Percentiles rank a stretch among this genome's conserved stretches.
Conservation (phyloP, 805 yeast species). For the Saccharomycopsis schoenii region DNA sequence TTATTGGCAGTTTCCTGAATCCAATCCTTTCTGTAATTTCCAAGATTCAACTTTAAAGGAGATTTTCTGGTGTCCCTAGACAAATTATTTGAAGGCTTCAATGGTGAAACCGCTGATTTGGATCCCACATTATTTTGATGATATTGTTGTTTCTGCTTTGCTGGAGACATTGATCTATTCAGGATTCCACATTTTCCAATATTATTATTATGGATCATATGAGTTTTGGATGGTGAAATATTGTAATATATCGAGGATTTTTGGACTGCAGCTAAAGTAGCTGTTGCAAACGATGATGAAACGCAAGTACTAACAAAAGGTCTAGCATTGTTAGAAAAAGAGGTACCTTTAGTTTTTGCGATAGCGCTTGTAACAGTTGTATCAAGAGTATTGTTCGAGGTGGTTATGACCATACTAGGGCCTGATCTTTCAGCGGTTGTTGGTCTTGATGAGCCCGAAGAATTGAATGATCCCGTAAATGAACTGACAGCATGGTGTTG, state of each 20-base stretch:
- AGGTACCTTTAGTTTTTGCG: background rate
- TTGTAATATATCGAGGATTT: background rate
- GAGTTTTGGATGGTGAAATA: background rate
- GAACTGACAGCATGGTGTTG: background rate
- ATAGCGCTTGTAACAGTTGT: background rate
- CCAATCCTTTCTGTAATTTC: background rate
- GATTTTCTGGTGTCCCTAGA: slow-evolving; percentile 1
- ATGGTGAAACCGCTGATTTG: background rate
- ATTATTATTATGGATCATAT: background rate
- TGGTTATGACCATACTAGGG: background rate
- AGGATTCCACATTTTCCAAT: background rate
- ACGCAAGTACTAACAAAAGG: background rate
- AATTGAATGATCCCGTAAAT: background rate
- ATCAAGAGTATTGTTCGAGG: background rate
- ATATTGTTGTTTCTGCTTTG: background rate
- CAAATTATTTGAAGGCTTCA: background rate
- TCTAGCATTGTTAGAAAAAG: background rate
- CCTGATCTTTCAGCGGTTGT: background rate
- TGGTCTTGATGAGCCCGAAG: background rate
- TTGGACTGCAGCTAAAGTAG: background rate
- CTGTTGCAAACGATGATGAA: background rate
- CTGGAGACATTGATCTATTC: background rate
- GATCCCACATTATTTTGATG: background rate
- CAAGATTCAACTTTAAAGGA: background rate
- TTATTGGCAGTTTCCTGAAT: background rate